Conservation (phyloP, 2,329 filamentous ascomycete genomes). For the Cadophora gregata region DNA sequence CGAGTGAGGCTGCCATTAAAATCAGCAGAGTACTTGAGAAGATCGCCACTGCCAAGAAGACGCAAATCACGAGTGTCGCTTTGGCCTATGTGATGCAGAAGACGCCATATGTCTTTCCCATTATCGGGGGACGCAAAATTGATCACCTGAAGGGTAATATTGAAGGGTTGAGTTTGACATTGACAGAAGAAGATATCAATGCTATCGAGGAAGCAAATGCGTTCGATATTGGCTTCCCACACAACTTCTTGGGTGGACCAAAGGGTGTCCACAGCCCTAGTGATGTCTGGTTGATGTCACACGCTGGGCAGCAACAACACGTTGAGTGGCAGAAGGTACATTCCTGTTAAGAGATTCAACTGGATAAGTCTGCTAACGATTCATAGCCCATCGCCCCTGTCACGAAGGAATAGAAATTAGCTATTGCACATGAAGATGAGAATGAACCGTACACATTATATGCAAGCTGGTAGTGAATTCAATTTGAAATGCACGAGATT, state of each 20-base stretch:
- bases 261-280: constrained; percentile 46
- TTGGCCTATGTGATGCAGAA: constrained; percentile 78
- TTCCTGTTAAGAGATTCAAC: neutral
- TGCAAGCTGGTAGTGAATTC: neutral
- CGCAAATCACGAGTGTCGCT: constrained; percentile 66
- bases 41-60: constrained; percentile 61
- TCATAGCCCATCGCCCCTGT: constrained; percentile 24
- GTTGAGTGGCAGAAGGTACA: constrained; percentile 46
- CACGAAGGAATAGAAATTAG: constrained; percentile 20
- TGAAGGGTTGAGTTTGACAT: constrained; percentile 64
- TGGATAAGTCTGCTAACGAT: constrained; percentile 10
- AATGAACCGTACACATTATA: neutral
- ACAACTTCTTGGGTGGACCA: constrained; percentile 59
- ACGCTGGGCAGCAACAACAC: constrained; percentile 59
- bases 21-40: constrained; percentile 63
- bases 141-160: constrained; percentile 75
- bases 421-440: neutral
- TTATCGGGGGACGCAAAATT: constrained; percentile 72
- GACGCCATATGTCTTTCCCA: constrained; percentile 74
- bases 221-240: constrained; percentile 73
- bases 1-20: constrained; percentile 56
- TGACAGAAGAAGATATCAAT: constrained; percentile 66
- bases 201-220: constrained; percentile 66
- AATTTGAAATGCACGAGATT: neutral
- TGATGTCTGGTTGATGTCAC: constrained; percentile 40